Conservation (phyloP, 208 protist genomes). For the Leishmania guyanensis region DNA sequence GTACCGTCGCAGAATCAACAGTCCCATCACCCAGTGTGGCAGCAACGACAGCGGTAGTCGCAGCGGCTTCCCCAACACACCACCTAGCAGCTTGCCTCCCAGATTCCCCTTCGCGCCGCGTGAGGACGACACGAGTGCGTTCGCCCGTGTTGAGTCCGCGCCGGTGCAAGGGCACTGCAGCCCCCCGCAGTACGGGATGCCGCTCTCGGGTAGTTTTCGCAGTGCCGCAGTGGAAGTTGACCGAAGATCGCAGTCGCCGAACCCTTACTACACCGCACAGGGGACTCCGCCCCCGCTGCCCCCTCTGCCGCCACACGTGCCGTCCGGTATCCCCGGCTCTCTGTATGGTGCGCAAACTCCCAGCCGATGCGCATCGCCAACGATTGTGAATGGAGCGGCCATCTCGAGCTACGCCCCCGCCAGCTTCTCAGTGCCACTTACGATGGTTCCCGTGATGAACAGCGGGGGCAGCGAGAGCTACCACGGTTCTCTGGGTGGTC, state of each 20-base stretch:
- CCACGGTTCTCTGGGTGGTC: neutral
- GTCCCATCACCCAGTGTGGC: slow-evolving; percentile 20
- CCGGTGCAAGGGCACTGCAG: slow-evolving; percentile 24
- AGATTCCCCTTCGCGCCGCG: slow-evolving; percentile 25
- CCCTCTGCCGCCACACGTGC: neutral
- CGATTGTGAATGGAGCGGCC: neutral
- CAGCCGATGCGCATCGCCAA: neutral
- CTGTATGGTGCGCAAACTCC: neutral
- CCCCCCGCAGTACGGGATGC: slow-evolving; percentile 21
- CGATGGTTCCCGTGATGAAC: slow-evolving; percentile 1
- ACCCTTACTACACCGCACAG: slow-evolving; percentile 7
- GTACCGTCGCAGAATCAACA: slow-evolving; percentile 29
- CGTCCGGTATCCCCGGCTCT: neutral
- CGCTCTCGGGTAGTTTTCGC: slow-evolving; percentile 21
- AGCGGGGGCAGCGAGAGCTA: slow-evolving; percentile 1
- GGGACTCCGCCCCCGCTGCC: neutral
- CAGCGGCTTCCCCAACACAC: slow-evolving; percentile 25
- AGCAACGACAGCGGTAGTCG: slow-evolving; percentile 23
- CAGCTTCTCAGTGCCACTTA: slow-evolving; percentile 35
- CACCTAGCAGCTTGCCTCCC: slow-evolving; percentile 28
- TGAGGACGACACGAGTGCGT: slow-evolving; percentile 19
- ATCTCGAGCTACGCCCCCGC: slow-evolving; percentile 36
- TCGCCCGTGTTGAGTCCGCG: slow-evolving; percentile 18
- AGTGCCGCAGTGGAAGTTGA: neutral
- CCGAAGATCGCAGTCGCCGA: slow-evolving; percentile 21